A percentile compares a stretch with the other conserved stretches of the same genome.
Evolutionary conservation across 1,284 basidiomycete species (phyloP).

Genomic region (Peniophora sp.): DNA sequence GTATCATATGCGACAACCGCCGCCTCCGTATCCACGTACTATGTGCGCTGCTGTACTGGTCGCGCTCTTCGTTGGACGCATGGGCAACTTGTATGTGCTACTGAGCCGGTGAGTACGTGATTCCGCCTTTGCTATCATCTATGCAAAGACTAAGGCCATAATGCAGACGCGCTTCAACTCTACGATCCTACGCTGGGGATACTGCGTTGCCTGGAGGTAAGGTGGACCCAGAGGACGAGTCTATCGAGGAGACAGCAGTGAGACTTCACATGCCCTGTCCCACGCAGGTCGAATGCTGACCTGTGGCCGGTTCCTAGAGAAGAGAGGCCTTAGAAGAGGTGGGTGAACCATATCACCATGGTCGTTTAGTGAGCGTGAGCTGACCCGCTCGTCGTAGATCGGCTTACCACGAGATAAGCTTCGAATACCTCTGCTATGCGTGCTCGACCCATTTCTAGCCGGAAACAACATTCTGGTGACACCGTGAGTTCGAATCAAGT

Average conservation of each 20-base stretch:
- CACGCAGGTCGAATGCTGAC: too few species aligned
- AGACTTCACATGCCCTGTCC: slow-evolving; percentile 23
- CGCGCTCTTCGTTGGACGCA: slow-evolving; percentile 73
- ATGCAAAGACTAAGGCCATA: neutral
- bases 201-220: slow-evolving; percentile 82
- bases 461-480: slow-evolving; percentile 70
- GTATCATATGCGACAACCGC: slow-evolving; percentile 40
- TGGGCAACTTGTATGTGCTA: slow-evolving; percentile 76
- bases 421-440: slow-evolving; percentile 65
- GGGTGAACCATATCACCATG: slow-evolving; percentile 3
- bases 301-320: slow-evolving; percentile 33
- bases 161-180: slow-evolving; percentile 56
- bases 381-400: too few species aligned
- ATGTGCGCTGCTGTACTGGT: slow-evolving; percentile 67
- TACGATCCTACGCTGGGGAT: slow-evolving; percentile 75
- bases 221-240: slow-evolving; percentile 58
- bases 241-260: slow-evolving; percentile 75
- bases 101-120: slow-evolving; percentile 53
- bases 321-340: slow-evolving; percentile 73
- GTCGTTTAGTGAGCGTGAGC: too few species aligned
- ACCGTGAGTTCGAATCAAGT: slow-evolving; percentile 47
- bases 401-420: slow-evolving; percentile 65
- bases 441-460: slow-evolving; percentile 70
- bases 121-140: neutral
- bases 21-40: slow-evolving; percentile 43